Conservation (phyloP, 139 green algal genomes). For the Chlamydomonas eustigma region DNA sequence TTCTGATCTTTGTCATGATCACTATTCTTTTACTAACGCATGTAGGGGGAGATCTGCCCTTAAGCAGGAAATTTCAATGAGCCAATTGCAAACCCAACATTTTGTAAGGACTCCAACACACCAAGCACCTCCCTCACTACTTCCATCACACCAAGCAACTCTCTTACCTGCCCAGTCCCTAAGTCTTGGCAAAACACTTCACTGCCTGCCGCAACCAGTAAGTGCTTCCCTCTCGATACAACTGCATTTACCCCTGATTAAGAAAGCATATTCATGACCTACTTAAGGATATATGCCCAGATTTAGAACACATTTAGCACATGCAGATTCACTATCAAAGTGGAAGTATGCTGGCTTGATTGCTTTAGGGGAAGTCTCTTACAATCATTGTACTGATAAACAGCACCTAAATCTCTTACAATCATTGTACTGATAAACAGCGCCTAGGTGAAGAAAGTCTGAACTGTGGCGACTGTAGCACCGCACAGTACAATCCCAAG, state of each 20-base stretch:
- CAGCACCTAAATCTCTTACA: neutral
- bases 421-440: neutral
- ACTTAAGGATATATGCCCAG: no score
- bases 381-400: neutral
- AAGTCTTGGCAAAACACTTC: constrained; percentile 1
- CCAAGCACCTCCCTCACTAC: no score
- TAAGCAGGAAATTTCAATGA: neutral
- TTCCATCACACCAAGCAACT: neutral
- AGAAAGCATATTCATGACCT: no score
- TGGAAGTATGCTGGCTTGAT: neutral
- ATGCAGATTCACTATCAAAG: neutral
- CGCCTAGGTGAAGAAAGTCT: neutral
- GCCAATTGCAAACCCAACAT: no score
- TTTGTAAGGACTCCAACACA: no score
- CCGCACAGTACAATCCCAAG: constrained; percentile 29
- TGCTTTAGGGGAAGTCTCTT: neutral
- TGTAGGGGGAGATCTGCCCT: neutral
- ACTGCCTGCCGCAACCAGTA: constrained; percentile 43
- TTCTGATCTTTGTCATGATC: neutral
- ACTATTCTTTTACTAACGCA: neutral
- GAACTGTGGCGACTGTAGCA: neutral
- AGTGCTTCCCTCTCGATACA: constrained; percentile 23
- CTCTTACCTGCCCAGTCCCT: neutral
- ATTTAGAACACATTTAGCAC: neutral
- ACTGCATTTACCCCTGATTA: constrained; percentile 45